A percentile compares a stretch with the other conserved stretches of the same genome.
phyloP scores from a whole-genome alignment of 371 early-diverging fungal genomes.

The Mortierella sp. region DNA sequence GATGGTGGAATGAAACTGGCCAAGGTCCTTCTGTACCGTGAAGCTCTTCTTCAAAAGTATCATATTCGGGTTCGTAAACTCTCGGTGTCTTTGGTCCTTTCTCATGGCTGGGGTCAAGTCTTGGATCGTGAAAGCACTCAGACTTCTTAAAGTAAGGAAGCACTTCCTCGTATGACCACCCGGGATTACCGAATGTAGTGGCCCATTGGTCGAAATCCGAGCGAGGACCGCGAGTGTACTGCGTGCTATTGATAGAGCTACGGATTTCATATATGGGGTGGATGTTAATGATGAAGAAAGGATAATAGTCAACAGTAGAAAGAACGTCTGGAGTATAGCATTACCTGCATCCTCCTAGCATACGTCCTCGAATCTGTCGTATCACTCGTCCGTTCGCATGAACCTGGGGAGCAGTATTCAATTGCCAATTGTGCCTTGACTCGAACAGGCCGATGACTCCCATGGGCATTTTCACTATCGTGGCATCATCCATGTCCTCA shows the following conservation, averaged over 20 bases:
- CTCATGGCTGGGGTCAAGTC: slow-evolving; percentile 2
- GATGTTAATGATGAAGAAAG: not conserved
- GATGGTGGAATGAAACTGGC: slow-evolving; percentile 15
- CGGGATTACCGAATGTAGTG: slow-evolving; percentile 12
- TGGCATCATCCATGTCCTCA: slow-evolving; percentile 14
- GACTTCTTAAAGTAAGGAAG: slow-evolving; percentile 36
- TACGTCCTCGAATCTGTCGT: slow-evolving; percentile 40
- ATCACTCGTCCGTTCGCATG: slow-evolving; percentile 32
- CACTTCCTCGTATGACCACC: slow-evolving; percentile 22
- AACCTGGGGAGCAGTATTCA: slow-evolving; percentile 27
- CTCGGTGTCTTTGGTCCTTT: slow-evolving; percentile 9
- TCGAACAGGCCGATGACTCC: not conserved
- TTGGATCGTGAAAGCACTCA: slow-evolving; percentile 26
- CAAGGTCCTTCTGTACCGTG: slow-evolving; percentile 40
- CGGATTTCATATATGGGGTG: not conserved
- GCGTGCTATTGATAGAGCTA: slow-evolving; percentile 52
- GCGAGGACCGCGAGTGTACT: slow-evolving; percentile 52
- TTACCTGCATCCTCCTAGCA: slow-evolving; percentile 56
- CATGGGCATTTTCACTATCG: slow-evolving; percentile 9
- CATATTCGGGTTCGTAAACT: slow-evolving; percentile 9
- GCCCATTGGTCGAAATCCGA: slow-evolving; percentile 31
- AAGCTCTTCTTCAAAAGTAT: slow-evolving; percentile 26
- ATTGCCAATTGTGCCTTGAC: slow-evolving; percentile 23
- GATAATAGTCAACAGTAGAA: not conserved
- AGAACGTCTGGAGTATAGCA: not conserved